These are phyloP conservation scores for Fragilaria crotonensis DNA, from an alignment of 108 stramenopile species.

Conservation along the genomic window DNA sequence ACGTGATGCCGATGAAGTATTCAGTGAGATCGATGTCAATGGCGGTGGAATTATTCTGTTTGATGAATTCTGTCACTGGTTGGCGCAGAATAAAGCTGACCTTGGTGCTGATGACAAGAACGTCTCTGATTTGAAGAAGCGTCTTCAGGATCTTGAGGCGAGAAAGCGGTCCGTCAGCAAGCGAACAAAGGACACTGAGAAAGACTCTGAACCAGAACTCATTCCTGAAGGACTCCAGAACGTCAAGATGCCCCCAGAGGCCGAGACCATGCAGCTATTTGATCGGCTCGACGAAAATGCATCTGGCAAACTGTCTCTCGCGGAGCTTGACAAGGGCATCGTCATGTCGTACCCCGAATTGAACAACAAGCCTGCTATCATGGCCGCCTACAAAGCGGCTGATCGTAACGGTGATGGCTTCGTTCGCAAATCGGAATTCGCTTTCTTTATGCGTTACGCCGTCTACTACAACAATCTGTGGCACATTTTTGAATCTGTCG, in stretches of 20 bases:
- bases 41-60: constrained; percentile 28
- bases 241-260: not conserved
- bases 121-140: not conserved
- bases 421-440: constrained; percentile 8
- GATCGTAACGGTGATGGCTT: constrained; percentile 6
- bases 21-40: constrained; percentile 25
- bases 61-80: constrained; percentile 32
- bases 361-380: constrained; percentile 16
- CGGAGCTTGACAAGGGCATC: constrained; percentile 8
- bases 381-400: constrained; percentile 12
- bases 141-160: not conserved
- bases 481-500: constrained; percentile 7
- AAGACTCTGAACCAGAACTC: not conserved
- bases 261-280: constrained; percentile 5
- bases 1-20: constrained; percentile 15
- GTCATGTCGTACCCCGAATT: constrained; percentile 5
- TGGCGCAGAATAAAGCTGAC: constrained; percentile 6
- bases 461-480: constrained; percentile 18
- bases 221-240: not conserved
- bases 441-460: constrained; percentile 8
- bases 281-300: constrained; percentile 12
- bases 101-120: not conserved
- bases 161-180: not conserved
- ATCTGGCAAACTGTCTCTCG: constrained; percentile 10
- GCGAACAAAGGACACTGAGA: not conserved